Conservation (phyloP, 768 basidiomycete genomes). For the Kwoniella dendrophila region DNA sequence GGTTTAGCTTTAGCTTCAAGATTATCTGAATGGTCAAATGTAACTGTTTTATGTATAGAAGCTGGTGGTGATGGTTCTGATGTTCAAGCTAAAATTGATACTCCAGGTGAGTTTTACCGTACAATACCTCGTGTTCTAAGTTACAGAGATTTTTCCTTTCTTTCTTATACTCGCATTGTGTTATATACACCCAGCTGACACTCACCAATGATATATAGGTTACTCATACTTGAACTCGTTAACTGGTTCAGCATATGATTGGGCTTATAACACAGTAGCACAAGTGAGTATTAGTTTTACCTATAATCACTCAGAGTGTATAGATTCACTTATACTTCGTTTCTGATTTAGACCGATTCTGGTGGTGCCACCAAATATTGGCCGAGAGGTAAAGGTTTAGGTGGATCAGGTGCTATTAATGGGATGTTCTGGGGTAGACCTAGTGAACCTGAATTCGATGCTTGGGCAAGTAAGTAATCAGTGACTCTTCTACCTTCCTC, state of each 20-base stretch:
- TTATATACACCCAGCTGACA: neutral
- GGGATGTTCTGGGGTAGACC: conserved; percentile 63
- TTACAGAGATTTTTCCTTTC: neutral
- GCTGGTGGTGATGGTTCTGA: conserved; percentile 54
- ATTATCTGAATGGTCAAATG: conserved; percentile 61
- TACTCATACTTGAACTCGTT: conserved; percentile 40
- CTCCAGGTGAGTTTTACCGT: conserved; percentile 43
- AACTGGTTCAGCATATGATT: conserved; percentile 42
- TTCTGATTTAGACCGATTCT: conserved; percentile 26
- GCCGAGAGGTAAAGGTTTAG: conserved; percentile 69
- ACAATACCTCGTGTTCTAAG: neutral
- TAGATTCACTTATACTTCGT: neutral
- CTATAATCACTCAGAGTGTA: neutral
- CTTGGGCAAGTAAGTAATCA: conserved; percentile 41
- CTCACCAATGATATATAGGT: conserved; percentile 14
- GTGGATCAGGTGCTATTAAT: conserved; percentile 71
- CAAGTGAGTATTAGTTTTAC: conserved; percentile 32
- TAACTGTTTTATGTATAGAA: conserved; percentile 59
- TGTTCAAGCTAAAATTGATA: conserved; percentile 49
- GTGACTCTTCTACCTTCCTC: neutral
- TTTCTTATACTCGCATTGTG: too few relatives aligned
- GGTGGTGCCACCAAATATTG: conserved; percentile 55
- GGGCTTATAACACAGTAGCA: conserved; percentile 44
- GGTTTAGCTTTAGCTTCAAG: conserved; percentile 61
- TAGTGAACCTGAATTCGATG: conserved; percentile 37